A percentile compares a stretch with the other conserved stretches of the same genome.
These are phyloP conservation scores for Murraya koenigii DNA, from an alignment of 345 rosid genomes.

Conservation along the genomic window DNA sequence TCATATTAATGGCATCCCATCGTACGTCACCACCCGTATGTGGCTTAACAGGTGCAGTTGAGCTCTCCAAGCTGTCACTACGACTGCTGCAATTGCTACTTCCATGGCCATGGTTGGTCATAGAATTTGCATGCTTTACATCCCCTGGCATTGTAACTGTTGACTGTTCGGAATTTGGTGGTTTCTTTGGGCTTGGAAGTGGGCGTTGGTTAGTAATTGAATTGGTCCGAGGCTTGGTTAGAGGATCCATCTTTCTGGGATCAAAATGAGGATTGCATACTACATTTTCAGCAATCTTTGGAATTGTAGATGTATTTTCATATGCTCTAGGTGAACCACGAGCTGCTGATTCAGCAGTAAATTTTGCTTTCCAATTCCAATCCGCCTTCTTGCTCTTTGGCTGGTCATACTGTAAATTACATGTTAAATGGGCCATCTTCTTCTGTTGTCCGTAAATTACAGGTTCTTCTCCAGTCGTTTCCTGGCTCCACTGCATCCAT, in stretches of 20 bases:
- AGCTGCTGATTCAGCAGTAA: not conserved
- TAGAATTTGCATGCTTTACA: not conserved
- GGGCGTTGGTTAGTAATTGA: constrained; percentile 24
- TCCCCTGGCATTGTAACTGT: constrained; percentile 25
- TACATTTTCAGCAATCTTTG: constrained; percentile 33
- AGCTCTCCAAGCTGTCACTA: constrained; percentile 70
- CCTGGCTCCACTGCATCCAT: constrained; percentile 33
- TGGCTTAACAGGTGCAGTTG: constrained; percentile 58
- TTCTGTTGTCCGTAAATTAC: constrained; percentile 14
- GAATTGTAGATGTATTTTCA: not conserved
- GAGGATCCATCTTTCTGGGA: constrained; percentile 43
- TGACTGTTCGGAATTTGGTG: constrained; percentile 24
- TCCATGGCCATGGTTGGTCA: constrained; percentile 12
- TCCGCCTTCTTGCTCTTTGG: constrained; percentile 12
- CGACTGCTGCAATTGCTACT: constrained; percentile 26
- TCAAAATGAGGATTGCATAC: constrained; percentile 31
- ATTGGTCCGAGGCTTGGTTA: constrained; percentile 20
- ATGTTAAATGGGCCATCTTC: constrained; percentile 17
- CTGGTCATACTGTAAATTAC: constrained; percentile 17
- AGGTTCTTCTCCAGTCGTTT: constrained; percentile 30
- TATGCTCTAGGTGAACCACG: constrained; percentile 9
- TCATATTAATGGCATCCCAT: constrained; percentile 77
- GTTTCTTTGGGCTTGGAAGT: constrained; percentile 28
- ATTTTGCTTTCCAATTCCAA: not conserved
- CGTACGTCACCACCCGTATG: constrained; percentile 85